Conservation (phyloP, 176 grass and related monocot species). For the Themeda triandra region DNA sequence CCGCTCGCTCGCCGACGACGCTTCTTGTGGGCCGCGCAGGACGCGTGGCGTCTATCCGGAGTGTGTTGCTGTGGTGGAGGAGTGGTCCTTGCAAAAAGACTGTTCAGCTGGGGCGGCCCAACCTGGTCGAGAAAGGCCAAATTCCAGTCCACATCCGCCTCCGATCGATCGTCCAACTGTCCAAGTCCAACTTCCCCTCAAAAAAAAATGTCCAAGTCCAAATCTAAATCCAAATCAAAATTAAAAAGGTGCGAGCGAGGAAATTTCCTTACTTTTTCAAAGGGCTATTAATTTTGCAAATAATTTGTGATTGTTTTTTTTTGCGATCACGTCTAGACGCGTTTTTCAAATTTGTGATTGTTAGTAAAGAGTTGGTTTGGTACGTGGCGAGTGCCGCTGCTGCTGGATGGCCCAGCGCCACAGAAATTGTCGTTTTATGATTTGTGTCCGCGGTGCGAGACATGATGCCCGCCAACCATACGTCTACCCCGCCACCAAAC, state of each 20-base stretch:
- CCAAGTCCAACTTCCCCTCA: too few species aligned
- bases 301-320: not conserved
- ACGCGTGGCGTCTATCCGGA: not conserved
- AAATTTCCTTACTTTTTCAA: not conserved
- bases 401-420: not conserved
- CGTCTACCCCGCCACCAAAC: not conserved
- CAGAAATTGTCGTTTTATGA: not conserved
- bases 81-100: not conserved
- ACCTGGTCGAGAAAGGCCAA: not conserved
- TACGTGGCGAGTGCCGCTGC: not conserved
- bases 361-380: not conserved
- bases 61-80: too few species aligned
- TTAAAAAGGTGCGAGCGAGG: too few species aligned
- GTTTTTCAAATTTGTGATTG: not conserved
- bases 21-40: not conserved
- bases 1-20: not conserved
- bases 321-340: too few species aligned
- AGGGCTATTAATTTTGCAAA: not conserved
- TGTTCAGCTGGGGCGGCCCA: not conserved
- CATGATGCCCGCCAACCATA: not conserved
- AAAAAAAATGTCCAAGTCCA: not conserved
- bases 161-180: not conserved
- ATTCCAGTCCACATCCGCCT: not conserved
- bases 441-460: not conserved
- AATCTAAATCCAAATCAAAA: not conserved